Percentiles rank a stretch among this genome's conserved stretches.
phyloP scores from a whole-genome alignment of 2,329 filamentous ascomycete genomes.

The Biscogniauxia mediterranea region DNA sequence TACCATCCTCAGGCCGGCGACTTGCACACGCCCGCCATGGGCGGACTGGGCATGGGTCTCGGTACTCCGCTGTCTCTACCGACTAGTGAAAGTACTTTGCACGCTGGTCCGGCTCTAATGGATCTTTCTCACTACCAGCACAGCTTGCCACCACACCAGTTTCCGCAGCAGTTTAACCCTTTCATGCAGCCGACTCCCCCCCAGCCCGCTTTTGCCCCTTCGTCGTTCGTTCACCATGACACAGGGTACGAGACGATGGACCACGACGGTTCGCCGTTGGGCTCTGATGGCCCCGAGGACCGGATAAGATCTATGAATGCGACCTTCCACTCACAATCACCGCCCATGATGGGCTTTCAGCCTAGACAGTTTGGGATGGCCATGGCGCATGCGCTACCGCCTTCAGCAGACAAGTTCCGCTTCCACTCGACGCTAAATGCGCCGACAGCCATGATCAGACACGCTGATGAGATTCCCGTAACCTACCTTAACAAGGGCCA shows the following conservation, averaged over 20 bases:
- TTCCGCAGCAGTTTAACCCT: slow-evolving; percentile 66
- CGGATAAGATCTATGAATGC: slow-evolving; percentile 57
- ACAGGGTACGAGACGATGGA: slow-evolving; percentile 78
- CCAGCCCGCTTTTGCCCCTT: slow-evolving; percentile 67
- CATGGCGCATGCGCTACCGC: slow-evolving; percentile 47
- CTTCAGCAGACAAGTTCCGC: slow-evolving; percentile 71
- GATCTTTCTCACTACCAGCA: slow-evolving; percentile 68
- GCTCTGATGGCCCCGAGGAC: slow-evolving; percentile 50
- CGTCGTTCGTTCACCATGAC: slow-evolving; percentile 77
- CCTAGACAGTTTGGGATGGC: slow-evolving; percentile 47
- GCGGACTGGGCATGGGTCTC: slow-evolving; percentile 67
- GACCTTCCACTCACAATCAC: slow-evolving; percentile 60
- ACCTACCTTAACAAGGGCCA: slow-evolving; percentile 98
- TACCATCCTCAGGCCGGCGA: slow-evolving; percentile 84
- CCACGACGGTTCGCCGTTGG: slow-evolving; percentile 68
- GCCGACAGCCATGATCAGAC: slow-evolving; percentile 93
- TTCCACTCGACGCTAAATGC: slow-evolving; percentile 89
- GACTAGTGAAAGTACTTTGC: slow-evolving; percentile 63
- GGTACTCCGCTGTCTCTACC: slow-evolving; percentile 80
- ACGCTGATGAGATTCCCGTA: slow-evolving; percentile 87
- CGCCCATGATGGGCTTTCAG: slow-evolving; percentile 58
- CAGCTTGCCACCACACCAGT: slow-evolving; percentile 55
- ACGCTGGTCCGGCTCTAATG: slow-evolving; percentile 56
- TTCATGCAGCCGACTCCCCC: slow-evolving; percentile 63
- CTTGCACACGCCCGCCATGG: slow-evolving; percentile 77